Conservation (phyloP, 441 rosid species). For the Manihot esculenta region DNA sequence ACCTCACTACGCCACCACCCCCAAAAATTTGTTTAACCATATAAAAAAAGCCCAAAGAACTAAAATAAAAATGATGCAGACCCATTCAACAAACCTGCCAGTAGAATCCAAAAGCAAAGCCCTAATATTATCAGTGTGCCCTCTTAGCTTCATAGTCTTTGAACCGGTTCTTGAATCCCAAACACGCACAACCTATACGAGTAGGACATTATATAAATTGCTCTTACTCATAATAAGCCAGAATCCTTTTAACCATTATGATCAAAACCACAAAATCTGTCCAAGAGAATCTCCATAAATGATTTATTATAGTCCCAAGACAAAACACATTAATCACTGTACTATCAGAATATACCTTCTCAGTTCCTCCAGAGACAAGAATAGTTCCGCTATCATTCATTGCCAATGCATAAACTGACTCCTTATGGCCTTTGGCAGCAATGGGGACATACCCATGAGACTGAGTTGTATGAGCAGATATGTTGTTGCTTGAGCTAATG, state of each 20-base stretch:
- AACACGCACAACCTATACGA: constrained; percentile 85
- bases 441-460: constrained; percentile 74
- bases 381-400: constrained; percentile 85
- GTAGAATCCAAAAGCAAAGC: constrained; percentile 90
- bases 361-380: constrained; percentile 99
- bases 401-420: constrained; percentile 97
- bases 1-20: too few species aligned
- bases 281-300: constrained; percentile 6
- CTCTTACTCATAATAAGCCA: background rate
- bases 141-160: constrained; percentile 93
- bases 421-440: constrained; percentile 95
- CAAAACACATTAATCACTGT: background rate
- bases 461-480: constrained; percentile 61
- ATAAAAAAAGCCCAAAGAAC: constrained; percentile 6
- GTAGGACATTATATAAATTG: constrained; percentile 11
- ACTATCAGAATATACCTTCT: constrained; percentile 60
- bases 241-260: constrained; percentile 13
- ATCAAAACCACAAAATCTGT: background rate
- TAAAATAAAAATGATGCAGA: background rate
- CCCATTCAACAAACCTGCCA: constrained; percentile 64
- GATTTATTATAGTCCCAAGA: constrained; percentile 1
- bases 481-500: constrained; percentile 82
- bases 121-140: constrained; percentile 96
- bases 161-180: constrained; percentile 99
- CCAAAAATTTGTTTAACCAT: too few species aligned